Evolutionary conservation across 75 land plant species (phyloP).

Genomic region (Pinus albicaulis): DNA sequence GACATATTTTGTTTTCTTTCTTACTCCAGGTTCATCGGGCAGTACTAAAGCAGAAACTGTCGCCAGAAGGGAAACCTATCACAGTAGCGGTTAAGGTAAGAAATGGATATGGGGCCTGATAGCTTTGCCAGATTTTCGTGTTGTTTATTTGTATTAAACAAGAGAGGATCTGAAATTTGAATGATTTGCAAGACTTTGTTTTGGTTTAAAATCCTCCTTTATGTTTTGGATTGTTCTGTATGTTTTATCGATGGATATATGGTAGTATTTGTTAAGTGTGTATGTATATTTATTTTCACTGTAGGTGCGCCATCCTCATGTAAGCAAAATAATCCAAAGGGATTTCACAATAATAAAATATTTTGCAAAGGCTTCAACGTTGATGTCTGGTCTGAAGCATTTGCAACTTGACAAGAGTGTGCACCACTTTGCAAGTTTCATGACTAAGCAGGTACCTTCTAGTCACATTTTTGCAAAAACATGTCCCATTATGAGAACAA

Average conservation of each 20-base stretch:
- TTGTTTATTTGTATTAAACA: no score
- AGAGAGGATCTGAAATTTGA: background rate
- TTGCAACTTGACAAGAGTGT: constrained; percentile 80
- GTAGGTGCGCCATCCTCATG: constrained; percentile 80
- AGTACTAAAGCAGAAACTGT: constrained; percentile 19
- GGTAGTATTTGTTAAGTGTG: background rate
- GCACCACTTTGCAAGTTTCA: constrained; percentile 87
- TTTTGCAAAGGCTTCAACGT: constrained; percentile 50
- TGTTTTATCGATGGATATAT: background rate
- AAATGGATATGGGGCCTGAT: background rate
- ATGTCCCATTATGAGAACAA: constrained; percentile 10
- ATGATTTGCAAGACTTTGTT: background rate
- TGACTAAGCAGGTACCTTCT: constrained; percentile 70
- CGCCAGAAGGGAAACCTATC: constrained; percentile 36
- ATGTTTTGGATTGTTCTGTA: background rate
- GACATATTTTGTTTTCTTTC: background rate
- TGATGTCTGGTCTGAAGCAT: constrained; percentile 55
- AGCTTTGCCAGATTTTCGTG: no score
- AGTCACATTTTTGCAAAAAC: background rate
- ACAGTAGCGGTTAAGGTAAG: constrained; percentile 64
- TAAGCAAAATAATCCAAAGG: constrained; percentile 64
- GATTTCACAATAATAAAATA: constrained; percentile 64
- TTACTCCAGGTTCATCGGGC: constrained; percentile 5
- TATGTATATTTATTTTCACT: background rate
- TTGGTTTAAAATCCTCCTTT: background rate